Conservation (phyloP, 2,329 filamentous ascomycete species). For the Sarocladiaceae sp. region DNA sequence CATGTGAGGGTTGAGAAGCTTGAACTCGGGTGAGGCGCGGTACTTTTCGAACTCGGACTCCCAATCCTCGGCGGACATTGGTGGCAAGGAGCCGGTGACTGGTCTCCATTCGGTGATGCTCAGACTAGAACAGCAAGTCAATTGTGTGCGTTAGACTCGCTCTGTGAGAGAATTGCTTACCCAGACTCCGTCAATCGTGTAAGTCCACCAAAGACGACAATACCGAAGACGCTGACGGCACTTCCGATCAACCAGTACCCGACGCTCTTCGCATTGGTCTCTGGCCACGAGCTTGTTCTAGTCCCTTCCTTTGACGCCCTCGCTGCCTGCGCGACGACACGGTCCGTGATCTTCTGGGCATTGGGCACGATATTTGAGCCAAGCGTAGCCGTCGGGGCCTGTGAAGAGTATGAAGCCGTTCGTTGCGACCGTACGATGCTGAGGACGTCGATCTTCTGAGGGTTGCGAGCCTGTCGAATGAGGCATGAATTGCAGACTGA, state of each 20-base stretch:
- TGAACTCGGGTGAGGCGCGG: conserved; percentile 86
- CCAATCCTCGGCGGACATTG: conserved; percentile 76
- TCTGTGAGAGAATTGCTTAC: conserved; percentile 41
- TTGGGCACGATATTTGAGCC: no score
- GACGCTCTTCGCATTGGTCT: conserved; percentile 69
- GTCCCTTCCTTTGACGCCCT: conserved; percentile 18
- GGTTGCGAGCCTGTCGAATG: conserved; percentile 18
- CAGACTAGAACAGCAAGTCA: conserved; percentile 50
- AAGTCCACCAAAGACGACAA: conserved; percentile 91
- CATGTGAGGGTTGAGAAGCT: conserved; percentile 90
- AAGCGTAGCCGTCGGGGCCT: no score
- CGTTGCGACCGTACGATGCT: conserved; percentile 33
- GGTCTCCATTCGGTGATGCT: conserved; percentile 99
- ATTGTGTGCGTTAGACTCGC: no score
- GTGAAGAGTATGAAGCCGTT: conserved; percentile 33
- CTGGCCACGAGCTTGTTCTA: conserved; percentile 35
- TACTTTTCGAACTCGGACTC: conserved; percentile 92
- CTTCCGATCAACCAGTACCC: conserved; percentile 92
- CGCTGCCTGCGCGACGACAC: conserved; percentile 22
- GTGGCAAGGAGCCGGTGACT: conserved; percentile 87
- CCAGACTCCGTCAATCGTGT: conserved; percentile 94
- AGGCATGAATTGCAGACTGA: conserved; percentile 45
- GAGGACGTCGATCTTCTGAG: conserved; percentile 28
- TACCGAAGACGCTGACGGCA: conserved; percentile 90
- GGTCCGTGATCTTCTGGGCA: conserved; percentile 21